These are phyloP conservation scores for Cyberlindnera saturnus DNA, from an alignment of 805 yeast genomes.

Conservation along the genomic window DNA sequence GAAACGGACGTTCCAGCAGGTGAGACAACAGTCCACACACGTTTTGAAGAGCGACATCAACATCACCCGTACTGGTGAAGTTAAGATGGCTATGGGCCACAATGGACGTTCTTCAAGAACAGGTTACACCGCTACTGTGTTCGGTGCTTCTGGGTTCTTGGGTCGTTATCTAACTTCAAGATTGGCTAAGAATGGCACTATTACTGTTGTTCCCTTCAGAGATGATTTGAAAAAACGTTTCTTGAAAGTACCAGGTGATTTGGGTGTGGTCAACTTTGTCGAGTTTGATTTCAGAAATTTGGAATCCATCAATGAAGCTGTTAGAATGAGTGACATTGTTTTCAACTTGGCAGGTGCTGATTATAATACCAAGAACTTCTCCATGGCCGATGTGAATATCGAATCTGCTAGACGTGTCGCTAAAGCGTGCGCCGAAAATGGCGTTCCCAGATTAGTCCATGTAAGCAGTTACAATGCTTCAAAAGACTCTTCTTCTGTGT, in stretches of 20 bases:
- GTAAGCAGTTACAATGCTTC: slow-evolving; percentile 77
- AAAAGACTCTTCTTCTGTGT: slow-evolving; percentile 60
- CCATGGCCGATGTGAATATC: slow-evolving; percentile 78
- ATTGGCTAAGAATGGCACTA: slow-evolving; percentile 78
- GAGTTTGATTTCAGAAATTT: slow-evolving; percentile 80
- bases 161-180: slow-evolving; percentile 69
- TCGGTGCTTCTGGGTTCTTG: slow-evolving; percentile 75
- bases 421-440: slow-evolving; percentile 59
- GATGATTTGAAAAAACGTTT: slow-evolving; percentile 75
- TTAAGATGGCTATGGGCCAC: slow-evolving; percentile 60
- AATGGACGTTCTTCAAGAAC: slow-evolving; percentile 85
- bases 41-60: slow-evolving; percentile 50
- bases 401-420: slow-evolving; percentile 77
- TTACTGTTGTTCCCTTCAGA: slow-evolving; percentile 71
- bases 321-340: slow-evolving; percentile 77
- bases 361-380: slow-evolving; percentile 70
- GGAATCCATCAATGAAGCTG: slow-evolving; percentile 68
- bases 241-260: slow-evolving; percentile 76
- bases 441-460: slow-evolving; percentile 70
- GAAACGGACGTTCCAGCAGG: slow-evolving; percentile 4
- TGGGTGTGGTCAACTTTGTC: slow-evolving; percentile 79
- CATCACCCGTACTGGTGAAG: slow-evolving; percentile 71
- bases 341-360: slow-evolving; percentile 75
- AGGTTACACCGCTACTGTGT: slow-evolving; percentile 84
- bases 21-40: slow-evolving; percentile 17